Base-by-base conservation (phyloP, 805 yeast genomes). In the Kuraishia piskuri region DNA sequence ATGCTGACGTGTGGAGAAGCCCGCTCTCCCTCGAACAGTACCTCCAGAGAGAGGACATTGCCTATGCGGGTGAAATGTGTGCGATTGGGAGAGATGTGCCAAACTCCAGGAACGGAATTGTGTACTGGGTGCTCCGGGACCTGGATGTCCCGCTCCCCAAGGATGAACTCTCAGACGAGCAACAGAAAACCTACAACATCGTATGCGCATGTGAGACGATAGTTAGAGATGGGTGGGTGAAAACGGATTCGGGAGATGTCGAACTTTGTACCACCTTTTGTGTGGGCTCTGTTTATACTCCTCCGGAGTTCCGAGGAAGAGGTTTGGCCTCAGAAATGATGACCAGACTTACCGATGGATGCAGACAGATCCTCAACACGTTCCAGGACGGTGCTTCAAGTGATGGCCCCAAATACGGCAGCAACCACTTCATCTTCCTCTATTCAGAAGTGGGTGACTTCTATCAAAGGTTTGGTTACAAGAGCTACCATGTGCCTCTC, bases 361-460 rank as follows among this genome's bases (percentile, higher is more conserved):
- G 62, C 47, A 37, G 37, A 4, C 46, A 56, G 2, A 14, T 58
- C 8, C 63, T 62, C 9, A 21, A 37, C 54, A 76, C 68, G 14
- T 31, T 31, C 40, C 40, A 31, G 17, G 40, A 31, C 14, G 40
- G 40, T 31, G 7, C 40, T 4, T 22, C 56, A 66, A 2, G 48
- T 65, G 47, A 21, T n/a, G 6, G 9, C 23, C 23, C 5, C 23
- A 7, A n/a, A 5, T 45, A 45, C 47, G 22, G 22, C 14, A 19
- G 10, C 6, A 45, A 22, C 31, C 64, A 64, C 24, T 65, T 72
- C 31, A 65, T 75, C 40, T 71, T 72, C 46, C 73, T 89, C 51
- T 88, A 88, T 74, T 84, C 92, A 56, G 94, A 84, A 50, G 80
- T 87, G 21, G 92, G 87, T 17, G 76, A 74, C 31, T 88, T 77